A percentile compares a stretch with the other conserved stretches of the same genome.
phyloP scores from a whole-genome alignment of 192 early-diverging fungal genomes.

The Cetraspora pellucida region DNA sequence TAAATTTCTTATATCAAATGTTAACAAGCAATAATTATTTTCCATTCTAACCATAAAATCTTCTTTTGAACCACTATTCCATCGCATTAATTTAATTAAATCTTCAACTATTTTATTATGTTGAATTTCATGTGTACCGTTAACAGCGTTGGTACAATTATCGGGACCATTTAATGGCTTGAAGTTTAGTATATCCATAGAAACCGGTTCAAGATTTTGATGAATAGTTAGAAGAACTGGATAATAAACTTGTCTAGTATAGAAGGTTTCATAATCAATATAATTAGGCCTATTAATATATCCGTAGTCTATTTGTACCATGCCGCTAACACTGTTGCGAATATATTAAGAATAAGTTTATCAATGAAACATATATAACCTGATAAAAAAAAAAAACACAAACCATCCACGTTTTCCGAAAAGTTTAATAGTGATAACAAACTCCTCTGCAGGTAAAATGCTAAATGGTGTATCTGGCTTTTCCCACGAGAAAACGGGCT shows the following conservation, averaged over 20 bases:
- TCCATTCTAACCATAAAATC: constrained; percentile 26
- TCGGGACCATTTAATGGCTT: constrained; percentile 37
- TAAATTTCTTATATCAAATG: constrained; percentile 75
- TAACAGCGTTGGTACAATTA: not conserved
- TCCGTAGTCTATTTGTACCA: constrained; percentile 73
- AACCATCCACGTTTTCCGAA: constrained; percentile 77
- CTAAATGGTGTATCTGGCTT: constrained; percentile 46
- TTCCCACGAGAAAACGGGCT: constrained; percentile 60
- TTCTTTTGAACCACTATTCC: constrained; percentile 39
- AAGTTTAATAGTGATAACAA: constrained; percentile 61
- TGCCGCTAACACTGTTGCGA: constrained; percentile 60
- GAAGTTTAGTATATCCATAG: constrained; percentile 69
- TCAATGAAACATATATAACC: not conserved
- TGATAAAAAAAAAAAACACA: not conserved
- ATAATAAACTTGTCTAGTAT: constrained; percentile 64
- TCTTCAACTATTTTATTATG: constrained; percentile 13
- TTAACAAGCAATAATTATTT: constrained; percentile 74
- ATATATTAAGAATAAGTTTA: not conserved
- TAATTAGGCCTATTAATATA: constrained; percentile 45
- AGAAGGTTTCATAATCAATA: constrained; percentile 48
- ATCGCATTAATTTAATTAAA: constrained; percentile 38
- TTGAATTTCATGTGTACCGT: not conserved
- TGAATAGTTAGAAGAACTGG: constrained; percentile 74
- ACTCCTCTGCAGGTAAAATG: constrained; percentile 55
- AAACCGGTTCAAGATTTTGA: constrained; percentile 59